A percentile compares a stretch with the other conserved stretches of the same genome.
phyloP scores from a whole-genome alignment of 495 filamentous ascomycete species.

The Aspergillus affinis region DNA sequence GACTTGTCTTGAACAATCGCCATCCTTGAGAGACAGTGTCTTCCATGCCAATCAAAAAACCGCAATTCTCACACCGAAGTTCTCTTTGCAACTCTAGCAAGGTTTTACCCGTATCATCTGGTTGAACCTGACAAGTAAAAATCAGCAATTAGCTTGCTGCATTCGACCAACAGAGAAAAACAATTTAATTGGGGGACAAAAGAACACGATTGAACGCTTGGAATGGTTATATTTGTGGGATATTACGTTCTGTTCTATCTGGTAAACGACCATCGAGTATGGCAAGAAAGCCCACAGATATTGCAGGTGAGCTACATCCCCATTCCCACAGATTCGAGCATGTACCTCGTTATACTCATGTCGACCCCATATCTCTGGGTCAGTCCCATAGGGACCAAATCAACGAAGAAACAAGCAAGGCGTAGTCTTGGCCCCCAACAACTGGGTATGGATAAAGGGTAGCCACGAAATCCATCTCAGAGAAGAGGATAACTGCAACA shows the following conservation, averaged over 20 bases:
- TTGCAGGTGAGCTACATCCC: background rate
- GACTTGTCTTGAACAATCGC: conserved; percentile 53
- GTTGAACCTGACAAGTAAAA: conserved; percentile 19
- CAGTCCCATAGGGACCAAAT: conserved; percentile 32
- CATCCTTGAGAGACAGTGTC: conserved; percentile 42
- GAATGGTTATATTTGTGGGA: conserved; percentile 3
- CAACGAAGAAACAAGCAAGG: conserved; percentile 31
- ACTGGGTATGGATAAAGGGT: conserved; percentile 30
- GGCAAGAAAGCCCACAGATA: background rate
- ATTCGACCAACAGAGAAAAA: background rate
- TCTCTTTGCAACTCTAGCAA: conserved; percentile 14
- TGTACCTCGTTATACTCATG: conserved; percentile 57
- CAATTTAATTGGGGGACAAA: background rate
- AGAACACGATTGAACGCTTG: background rate
- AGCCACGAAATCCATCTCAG: conserved; percentile 47
- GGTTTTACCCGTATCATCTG: conserved; percentile 11
- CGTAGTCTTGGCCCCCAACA: conserved; percentile 21
- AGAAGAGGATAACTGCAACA: conserved; percentile 41
- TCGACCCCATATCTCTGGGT: conserved; percentile 53
- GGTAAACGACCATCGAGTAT: background rate
- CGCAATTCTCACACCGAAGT: conserved; percentile 44
- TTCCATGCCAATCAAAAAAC: conserved; percentile 42
- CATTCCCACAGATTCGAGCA: conserved; percentile 17
- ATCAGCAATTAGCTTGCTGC: conserved; percentile 19
- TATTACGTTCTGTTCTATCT: conserved; percentile 4